Evolutionary conservation across 371 early-diverging fungal genomes (phyloP).

Genomic region (Haplosporangium sp.): DNA sequence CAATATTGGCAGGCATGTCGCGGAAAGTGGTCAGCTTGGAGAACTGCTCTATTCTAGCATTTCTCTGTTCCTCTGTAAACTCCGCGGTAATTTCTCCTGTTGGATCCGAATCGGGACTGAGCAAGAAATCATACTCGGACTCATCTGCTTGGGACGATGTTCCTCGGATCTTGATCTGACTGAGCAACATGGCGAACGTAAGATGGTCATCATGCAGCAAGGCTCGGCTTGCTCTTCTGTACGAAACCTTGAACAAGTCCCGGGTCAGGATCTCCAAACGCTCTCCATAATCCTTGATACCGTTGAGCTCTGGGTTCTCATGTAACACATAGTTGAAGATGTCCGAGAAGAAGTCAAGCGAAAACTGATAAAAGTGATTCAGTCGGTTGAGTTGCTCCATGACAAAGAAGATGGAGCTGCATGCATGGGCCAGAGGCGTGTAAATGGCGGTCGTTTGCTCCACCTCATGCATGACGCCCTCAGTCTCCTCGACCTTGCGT

Average conservation of each 20-base stretch:
- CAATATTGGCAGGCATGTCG: conserved; percentile 65
- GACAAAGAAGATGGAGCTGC: conserved; percentile 94
- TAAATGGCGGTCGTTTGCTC: conserved; percentile 91
- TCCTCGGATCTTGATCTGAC: conserved; percentile 86
- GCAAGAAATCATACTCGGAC: conserved; percentile 77
- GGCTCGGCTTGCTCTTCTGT: conserved; percentile 83
- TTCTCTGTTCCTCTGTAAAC: conserved; percentile 75
- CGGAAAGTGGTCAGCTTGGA: conserved; percentile 68
- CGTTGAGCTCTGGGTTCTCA: conserved; percentile 78
- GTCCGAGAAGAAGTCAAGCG: conserved; percentile 95
- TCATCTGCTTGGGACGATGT: conserved; percentile 68
- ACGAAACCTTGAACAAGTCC: conserved; percentile 89
- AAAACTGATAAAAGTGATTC: conserved; percentile 97
- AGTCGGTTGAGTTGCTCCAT: conserved; percentile 93
- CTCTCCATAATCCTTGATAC: conserved; percentile 75
- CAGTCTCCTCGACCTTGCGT: conserved; percentile 93
- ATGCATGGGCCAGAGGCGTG: conserved; percentile 91
- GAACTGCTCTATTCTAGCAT: conserved; percentile 65
- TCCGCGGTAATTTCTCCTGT: conserved; percentile 57
- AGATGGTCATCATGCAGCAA: conserved; percentile 93
- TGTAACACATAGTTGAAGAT: conserved; percentile 92
- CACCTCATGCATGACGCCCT: conserved; percentile 94
- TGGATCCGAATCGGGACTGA: conserved; percentile 63
- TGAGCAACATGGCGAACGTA: conserved; percentile 88
- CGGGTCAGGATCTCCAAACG: conserved; percentile 82